Base-by-base conservation (phyloP, 345 rosid genomes). In the Linum trigynum region DNA sequence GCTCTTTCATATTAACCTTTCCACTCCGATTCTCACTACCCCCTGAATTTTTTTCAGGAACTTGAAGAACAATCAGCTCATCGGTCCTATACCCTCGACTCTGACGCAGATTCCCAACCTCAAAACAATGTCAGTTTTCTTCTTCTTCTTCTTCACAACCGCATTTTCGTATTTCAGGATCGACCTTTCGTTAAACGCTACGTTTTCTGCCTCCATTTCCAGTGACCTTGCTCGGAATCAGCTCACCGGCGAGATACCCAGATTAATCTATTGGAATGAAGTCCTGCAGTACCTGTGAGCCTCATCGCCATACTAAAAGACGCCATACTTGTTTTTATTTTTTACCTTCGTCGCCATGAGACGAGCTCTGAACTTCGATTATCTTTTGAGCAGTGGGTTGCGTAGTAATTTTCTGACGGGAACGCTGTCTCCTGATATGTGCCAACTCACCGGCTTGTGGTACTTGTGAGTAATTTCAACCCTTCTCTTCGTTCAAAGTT, bases 401-500 rank as follows among this genome's bases (percentile, higher is more conserved):
- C 84, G 97, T 0, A 91, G 91, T 45, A 94, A 94, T 73, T 67
- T 67, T n/a, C 76, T 91, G 77, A 82, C 85, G 10, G 99, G 99
- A 69, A 81, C 86, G 0, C 67, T 94, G 59, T 94, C 96, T 23
- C 77, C 86, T 36, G 97, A 94, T 61, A 87, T 94, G 82, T 94
- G 99, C 59, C 99, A 94, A 70, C 79, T 94, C 69, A 85, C 95
- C 5, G 91, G 99, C 65, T 77, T 94, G 75, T 94, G 99, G 99
- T 94, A 84, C 70, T 90, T 94, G 99, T 94, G 81, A 88, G 99
- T 78, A 36, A 64, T 16, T 10, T 2, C n/a, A 1, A 35, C 2
- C 37, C 8, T 62, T 12, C 6, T 3, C 0, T 35, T 32, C 23
- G 17, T 15, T 15, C 11, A 0, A 0, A 3, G 48, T 0, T 36